phyloP scores from a whole-genome alignment of 2,329 filamentous ascomycete genomes.

The Ophiocordyceps robertsii region DNA sequence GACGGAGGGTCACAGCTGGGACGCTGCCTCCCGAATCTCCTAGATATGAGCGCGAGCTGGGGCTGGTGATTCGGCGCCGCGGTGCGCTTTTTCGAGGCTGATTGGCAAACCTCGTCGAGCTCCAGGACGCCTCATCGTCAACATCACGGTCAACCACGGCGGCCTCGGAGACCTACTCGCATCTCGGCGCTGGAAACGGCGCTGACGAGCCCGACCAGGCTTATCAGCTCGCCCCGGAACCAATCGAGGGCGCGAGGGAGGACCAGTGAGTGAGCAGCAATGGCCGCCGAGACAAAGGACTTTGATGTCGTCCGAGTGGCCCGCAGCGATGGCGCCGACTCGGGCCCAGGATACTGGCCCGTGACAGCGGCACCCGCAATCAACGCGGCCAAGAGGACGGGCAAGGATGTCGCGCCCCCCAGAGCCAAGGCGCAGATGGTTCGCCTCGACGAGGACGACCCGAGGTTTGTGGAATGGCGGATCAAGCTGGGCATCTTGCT shows the following conservation, averaged over 20 bases:
- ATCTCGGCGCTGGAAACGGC: no score
- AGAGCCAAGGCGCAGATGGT: slow-evolving; percentile 29
- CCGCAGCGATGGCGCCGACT: slow-evolving; percentile 32
- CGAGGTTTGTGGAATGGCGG: slow-evolving; percentile 29
- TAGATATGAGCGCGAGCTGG: slow-evolving; percentile 1
- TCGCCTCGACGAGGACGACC: slow-evolving; percentile 27
- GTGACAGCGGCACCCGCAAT: slow-evolving; percentile 11
- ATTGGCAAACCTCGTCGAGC: no score
- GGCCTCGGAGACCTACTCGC: no score
- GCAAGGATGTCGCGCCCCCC: slow-evolving; percentile 19
- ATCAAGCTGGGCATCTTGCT: slow-evolving; percentile 30
- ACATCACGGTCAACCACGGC: no score
- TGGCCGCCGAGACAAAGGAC: slow-evolving; percentile 22
- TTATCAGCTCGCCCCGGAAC: no score
- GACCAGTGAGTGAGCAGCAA: not conserved
- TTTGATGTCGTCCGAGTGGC: slow-evolving; percentile 27
- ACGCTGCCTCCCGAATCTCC: no score
- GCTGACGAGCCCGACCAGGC: no score
- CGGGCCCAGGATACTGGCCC: slow-evolving; percentile 31
- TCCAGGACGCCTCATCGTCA: no score
- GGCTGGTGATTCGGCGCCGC: not conserved
- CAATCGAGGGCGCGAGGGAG: not conserved
- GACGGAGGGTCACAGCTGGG: no score
- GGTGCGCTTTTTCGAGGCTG: not conserved
- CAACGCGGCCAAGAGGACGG: slow-evolving; percentile 20